phyloP scores from a whole-genome alignment of 2,329 filamentous ascomycete species.

The Fusarium burgessii region DNA sequence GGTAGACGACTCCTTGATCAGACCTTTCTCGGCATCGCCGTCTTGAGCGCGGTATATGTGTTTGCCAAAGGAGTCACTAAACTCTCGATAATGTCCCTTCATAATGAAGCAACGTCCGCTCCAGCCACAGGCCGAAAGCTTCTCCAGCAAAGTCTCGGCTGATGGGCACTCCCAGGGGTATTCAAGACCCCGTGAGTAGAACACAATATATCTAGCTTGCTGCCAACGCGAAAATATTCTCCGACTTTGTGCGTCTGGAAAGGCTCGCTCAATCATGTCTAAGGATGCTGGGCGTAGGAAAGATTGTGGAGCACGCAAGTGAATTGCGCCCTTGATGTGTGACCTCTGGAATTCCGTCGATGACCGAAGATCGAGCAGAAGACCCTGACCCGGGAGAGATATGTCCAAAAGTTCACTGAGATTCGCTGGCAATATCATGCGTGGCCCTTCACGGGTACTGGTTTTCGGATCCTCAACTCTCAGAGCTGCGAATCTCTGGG shows the following conservation, averaged over 20 bases:
- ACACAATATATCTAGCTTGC: constrained; percentile 61
- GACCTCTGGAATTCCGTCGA: constrained; percentile 61
- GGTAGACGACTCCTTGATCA: constrained; percentile 11
- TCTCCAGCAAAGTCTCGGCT: constrained; percentile 59
- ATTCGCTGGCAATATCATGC: constrained; percentile 65
- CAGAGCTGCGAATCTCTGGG: constrained; percentile 59
- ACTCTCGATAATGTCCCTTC: constrained; percentile 68
- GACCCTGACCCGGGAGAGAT: constrained; percentile 57
- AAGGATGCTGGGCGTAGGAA: constrained; percentile 62
- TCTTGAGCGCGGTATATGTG: constrained; percentile 60
- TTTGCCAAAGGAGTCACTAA: constrained; percentile 64
- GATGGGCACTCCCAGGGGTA: constrained; percentile 64
- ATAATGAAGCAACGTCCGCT: constrained; percentile 64
- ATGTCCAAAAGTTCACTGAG: constrained; percentile 64
- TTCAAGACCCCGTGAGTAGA: constrained; percentile 65
- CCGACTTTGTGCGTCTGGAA: constrained; percentile 62
- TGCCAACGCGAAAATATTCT: constrained; percentile 61
- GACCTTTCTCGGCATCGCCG: constrained; percentile 55
- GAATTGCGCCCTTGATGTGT: constrained; percentile 65
- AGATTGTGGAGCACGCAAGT: constrained; percentile 62
- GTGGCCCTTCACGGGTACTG: constrained; percentile 50
- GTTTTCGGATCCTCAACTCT: constrained; percentile 54
- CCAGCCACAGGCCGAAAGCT: constrained; percentile 63
- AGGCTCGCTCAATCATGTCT: constrained; percentile 63
- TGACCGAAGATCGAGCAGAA: constrained; percentile 65